Evolutionary conservation across 495 filamentous ascomycete species (phyloP).

Genomic region (Pyrenula aspistea): DNA sequence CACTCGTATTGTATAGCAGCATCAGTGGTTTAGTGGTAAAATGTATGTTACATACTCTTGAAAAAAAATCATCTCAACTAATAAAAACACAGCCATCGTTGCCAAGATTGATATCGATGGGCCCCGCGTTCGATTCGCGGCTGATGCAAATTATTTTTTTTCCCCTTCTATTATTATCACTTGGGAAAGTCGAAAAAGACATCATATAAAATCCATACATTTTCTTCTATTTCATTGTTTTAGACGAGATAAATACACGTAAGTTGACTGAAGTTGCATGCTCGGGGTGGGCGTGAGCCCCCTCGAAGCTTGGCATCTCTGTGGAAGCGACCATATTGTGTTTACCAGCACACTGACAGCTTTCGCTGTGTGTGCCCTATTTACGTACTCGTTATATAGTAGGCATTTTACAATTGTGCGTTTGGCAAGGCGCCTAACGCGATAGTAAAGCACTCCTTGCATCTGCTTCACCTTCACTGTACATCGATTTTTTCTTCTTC

Average conservation of each 20-base stretch:
- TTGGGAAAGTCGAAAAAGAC: neutral
- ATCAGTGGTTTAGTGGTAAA: neutral
- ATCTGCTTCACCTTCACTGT: no score
- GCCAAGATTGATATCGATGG: constrained; percentile 1
- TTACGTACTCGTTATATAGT: no score
- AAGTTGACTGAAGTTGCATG: neutral
- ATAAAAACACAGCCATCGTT: neutral
- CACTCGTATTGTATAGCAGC: no score
- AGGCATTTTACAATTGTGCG: no score
- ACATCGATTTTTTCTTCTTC: no score
- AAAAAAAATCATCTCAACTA: neutral
- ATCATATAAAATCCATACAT: neutral
- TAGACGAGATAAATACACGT: neutral
- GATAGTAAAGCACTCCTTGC: no score
- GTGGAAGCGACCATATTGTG: no score
- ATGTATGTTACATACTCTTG: neutral
- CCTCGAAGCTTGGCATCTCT: no score
- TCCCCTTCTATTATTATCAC: neutral
- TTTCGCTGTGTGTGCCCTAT: no score
- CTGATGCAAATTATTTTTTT: neutral
- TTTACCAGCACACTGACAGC: no score
- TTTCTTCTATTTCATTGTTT: neutral
- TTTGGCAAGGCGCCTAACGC: no score
- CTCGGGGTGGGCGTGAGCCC: no score
- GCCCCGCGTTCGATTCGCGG: constrained; percentile 2